phyloP scores from a whole-genome alignment of 2,329 filamentous ascomycete species.

The Claviceps quebecensis region DNA sequence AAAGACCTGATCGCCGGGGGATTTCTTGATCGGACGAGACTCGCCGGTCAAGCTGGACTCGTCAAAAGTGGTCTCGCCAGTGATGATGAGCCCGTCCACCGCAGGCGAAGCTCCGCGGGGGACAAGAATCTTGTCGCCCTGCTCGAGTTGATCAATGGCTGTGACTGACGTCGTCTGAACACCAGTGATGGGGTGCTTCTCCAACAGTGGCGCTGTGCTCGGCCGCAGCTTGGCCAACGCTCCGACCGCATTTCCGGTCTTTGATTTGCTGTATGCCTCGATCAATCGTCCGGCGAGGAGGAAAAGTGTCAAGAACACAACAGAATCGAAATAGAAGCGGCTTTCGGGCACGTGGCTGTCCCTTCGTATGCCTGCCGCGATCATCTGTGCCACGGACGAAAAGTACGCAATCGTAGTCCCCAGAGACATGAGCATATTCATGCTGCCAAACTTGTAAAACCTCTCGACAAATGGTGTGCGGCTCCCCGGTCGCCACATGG shows the following conservation, averaged over 20 bases:
- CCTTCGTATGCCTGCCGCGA: slow-evolving; percentile 40
- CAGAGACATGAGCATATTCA: slow-evolving; percentile 86
- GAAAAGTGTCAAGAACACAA: slow-evolving; percentile 84
- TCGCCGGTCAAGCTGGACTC: slow-evolving; percentile 84
- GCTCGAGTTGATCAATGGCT: slow-evolving; percentile 57
- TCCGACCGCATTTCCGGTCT: slow-evolving; percentile 73
- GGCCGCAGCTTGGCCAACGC: slow-evolving; percentile 67
- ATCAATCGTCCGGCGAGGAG: slow-evolving; percentile 60
- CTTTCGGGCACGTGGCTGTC: slow-evolving; percentile 26
- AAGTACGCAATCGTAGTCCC: slow-evolving; percentile 82
- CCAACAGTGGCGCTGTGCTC: slow-evolving; percentile 58
- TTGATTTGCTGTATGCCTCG: slow-evolving; percentile 85
- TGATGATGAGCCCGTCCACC: slow-evolving; percentile 58
- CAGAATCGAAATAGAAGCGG: slow-evolving; percentile 75
- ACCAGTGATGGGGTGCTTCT: slow-evolving; percentile 21
- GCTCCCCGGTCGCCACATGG: slow-evolving; percentile 66
- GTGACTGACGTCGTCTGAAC: slow-evolving; percentile 26
- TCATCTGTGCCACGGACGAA: slow-evolving; percentile 65
- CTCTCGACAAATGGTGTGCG: slow-evolving; percentile 57
- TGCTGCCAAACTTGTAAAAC: slow-evolving; percentile 89
- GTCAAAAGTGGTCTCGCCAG: slow-evolving; percentile 58
- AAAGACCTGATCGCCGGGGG: slow-evolving; percentile 48
- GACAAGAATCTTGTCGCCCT: slow-evolving; percentile 61
- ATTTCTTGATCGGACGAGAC: slow-evolving; percentile 52
- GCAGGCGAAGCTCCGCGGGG: slow-evolving; percentile 72